Evolutionary conservation across 2,329 filamentous ascomycete genomes (phyloP), one percentile per base, ranked within the genome.

Genomic region (Myriosclerotinia curreyana): DNA sequence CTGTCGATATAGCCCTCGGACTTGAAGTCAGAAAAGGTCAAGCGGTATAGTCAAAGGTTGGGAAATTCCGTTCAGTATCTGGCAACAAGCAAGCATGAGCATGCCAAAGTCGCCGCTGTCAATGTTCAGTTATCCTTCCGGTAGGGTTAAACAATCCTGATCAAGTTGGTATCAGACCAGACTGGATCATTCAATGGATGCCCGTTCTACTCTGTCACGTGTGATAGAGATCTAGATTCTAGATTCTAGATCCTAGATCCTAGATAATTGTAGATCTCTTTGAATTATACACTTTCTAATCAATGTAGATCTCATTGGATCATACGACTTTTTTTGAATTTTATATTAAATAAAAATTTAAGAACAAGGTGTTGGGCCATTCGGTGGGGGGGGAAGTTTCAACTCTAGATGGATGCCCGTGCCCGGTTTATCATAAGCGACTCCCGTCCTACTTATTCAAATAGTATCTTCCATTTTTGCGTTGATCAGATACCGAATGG

Each of bases 311-410:
- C 55, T 49, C 34, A 22, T 17, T 22, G 11, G 20, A 59, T 49
- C 55, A 59, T 59, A 49, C 56, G 56, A 60, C 51, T 51, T 40
- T 20, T 40, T 8, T 60, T 14, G 4, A 28, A 9, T n/a, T 28
- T 60, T 60, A 60, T 60, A 48, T 59, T 59, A 14, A n/a, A n/a
- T n/a, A n/a, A n/a, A n/a, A n/a, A n/a, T n/a, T n/a, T n/a, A n/a
- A 58, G 44, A 31, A 34, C 56, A 65, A 58, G 52, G 49, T 63
- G 62, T 51, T 56, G 55, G 50, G 38, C 52, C 61, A 56, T 31
- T 31, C 64, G 65, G 64, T 66, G 63, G 42, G 58, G 66, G 66
- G 64, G 34, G 34, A 31, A 40, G 31, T 14, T 60, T 44, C 56
- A 60, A 60, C 22, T 60, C 46, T 38, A 60, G 46, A 40, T 22